Evolutionary conservation across 805 yeast genomes (phyloP), one percentile per base, ranked within the genome.

Genomic region (Sugiyamaella boreocaroliniensis): DNA sequence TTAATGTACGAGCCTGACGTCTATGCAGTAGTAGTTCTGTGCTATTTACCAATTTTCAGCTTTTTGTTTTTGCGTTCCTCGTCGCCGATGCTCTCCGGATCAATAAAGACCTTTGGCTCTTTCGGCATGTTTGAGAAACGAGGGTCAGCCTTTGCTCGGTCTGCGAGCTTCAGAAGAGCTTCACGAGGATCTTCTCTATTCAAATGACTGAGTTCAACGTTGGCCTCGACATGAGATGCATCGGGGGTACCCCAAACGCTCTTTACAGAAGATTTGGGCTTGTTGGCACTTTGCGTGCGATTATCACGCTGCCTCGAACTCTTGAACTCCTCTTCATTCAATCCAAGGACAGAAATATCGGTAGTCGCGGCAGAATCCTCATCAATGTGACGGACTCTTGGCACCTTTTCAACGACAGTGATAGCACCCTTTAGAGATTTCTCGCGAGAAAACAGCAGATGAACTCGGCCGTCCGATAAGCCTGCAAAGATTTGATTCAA

Each of bases 401-500:
- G 63, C 2, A 63, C 57, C 43, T 59, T 58, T 26, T 59, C 63
- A 15, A 64, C 45, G 6, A 64, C 62, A 6, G 51, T n/a, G 42
- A 49, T 54, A 4, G 67, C 68, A 18, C 71, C 71, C 22, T 59
- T 62, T 2, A 32, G 42, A 6, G 71, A 64, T n/a, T 46, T 29
- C 2, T 54, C 59, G 3, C 63, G 64, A 9, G 65, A 58, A 44
- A 70, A 68, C 10, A 68, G 51, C 4, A 64, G 43, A 40, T 56
- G 53, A 1, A 68, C 47, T 1, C 56, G 47, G 0, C 73, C 72
- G 40, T 56, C 46, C 7, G 63, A 45, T 4, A 57, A 53, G 9
- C 71, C 71, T 6, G 59, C 59, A 16, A 59, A 56, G 29, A 68
- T 64, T 47, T 68, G 72, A 45, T 69, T 64, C 11, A 65, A 54